Conservation (phyloP, 352 stramenopile species). For the Globisporangium cylindrosporum region DNA sequence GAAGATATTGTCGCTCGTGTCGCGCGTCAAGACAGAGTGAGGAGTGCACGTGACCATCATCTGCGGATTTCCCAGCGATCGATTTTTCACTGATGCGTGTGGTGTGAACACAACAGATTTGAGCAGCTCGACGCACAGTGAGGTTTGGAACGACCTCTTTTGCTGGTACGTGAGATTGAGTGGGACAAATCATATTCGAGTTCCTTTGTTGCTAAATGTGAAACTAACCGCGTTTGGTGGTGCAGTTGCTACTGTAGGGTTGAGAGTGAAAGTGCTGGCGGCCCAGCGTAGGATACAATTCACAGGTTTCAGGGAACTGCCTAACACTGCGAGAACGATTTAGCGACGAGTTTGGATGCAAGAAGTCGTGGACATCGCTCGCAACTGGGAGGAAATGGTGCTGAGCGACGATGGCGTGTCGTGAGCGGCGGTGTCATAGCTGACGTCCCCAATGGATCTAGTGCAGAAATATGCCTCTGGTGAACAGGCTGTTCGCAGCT, state of each 20-base stretch:
- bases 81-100: background rate
- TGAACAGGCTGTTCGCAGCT: too few species aligned
- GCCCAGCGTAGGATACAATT: background rate
- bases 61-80: background rate
- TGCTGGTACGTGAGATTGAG: constrained; percentile 6
- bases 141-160: constrained; percentile 16
- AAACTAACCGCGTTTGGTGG: background rate
- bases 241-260: background rate
- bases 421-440: too few species aligned
- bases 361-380: constrained; percentile 5
- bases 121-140: background rate
- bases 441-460: too few species aligned
- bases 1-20: constrained; percentile 13
- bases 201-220: too few species aligned
- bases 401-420: background rate
- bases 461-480: too few species aligned
- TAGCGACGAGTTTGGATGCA: constrained; percentile 4
- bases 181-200: too few species aligned
- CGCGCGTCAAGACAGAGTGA: background rate
- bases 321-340: background rate
- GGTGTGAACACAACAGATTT: background rate
- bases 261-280: background rate
- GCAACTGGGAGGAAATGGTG: constrained; percentile 5
- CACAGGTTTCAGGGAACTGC: background rate
- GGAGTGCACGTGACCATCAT: constrained; percentile 2